Evolutionary conservation across 2,329 filamentous ascomycete species (phyloP).

Genomic region (Colletotrichum plurivorum): DNA sequence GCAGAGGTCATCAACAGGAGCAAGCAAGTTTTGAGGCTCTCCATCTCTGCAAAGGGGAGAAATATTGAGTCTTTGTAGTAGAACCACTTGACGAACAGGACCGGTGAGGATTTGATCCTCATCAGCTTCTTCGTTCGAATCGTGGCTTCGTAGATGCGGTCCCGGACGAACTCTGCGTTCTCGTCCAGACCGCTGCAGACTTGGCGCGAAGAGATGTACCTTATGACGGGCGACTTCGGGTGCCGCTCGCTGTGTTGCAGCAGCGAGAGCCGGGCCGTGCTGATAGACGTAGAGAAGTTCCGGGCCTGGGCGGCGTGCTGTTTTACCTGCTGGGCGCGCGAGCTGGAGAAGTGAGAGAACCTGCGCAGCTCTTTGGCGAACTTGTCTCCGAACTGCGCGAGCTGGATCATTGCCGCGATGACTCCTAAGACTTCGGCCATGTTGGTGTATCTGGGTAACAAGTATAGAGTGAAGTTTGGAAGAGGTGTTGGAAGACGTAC

Average conservation of each 20-base stretch:
- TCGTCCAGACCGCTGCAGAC: neutral
- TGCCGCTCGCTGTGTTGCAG: neutral
- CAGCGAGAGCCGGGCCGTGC: neutral
- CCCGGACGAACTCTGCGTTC: neutral
- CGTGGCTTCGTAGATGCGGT: neutral
- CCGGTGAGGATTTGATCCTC: too few species aligned
- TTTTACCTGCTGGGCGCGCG: neutral
- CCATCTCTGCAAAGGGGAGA: neutral
- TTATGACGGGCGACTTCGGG: neutral
- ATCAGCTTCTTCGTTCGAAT: too few species aligned
- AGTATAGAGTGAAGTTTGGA: neutral
- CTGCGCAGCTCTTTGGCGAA: neutral
- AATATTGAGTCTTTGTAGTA: neutral
- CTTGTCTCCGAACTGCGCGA: neutral
- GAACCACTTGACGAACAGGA: constrained; percentile 1
- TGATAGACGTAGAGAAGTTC: neutral
- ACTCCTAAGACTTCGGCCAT: neutral
- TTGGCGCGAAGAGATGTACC: neutral
- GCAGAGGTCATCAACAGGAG: neutral
- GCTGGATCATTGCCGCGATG: neutral
- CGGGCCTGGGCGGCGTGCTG: neutral
- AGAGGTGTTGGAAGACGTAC: neutral
- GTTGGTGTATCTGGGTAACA: neutral
- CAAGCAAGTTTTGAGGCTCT: neutral
- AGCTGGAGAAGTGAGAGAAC: neutral